phyloP scores from a whole-genome alignment of 345 rosid genomes.

The Dipteronia sinensis region DNA sequence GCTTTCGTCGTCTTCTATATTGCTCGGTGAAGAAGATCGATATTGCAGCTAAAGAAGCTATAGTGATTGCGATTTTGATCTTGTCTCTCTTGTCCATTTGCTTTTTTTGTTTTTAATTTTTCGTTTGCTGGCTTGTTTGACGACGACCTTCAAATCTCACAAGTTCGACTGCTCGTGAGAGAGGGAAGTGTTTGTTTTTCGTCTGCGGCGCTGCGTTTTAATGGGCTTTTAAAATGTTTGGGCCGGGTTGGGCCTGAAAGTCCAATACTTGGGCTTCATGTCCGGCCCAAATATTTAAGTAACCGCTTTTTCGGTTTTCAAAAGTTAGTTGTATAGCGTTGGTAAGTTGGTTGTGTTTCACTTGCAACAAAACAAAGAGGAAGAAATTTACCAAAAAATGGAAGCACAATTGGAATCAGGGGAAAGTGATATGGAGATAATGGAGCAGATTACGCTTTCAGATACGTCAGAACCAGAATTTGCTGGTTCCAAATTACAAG shows the following conservation, averaged over 20 bases:
- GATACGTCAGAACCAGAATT: constrained; percentile 7
- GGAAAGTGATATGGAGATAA: constrained; percentile 9
- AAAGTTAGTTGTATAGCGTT: constrained; percentile 17
- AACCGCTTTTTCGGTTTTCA: constrained; percentile 34
- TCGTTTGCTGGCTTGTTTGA: background rate
- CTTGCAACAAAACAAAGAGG: background rate
- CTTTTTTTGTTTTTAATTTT: background rate
- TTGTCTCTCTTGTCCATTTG: constrained; percentile 46
- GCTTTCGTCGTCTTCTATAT: constrained; percentile 48
- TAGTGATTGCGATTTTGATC: constrained; percentile 43
- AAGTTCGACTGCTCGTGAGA: background rate
- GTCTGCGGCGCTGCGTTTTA: background rate
- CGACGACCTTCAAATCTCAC: background rate
- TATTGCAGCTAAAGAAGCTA: constrained; percentile 53
- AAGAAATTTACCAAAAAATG: constrained; percentile 1
- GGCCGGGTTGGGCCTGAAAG: background rate
- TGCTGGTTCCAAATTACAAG: background rate
- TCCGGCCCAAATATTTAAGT: background rate
- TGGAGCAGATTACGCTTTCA: constrained; percentile 23
- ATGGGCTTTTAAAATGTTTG: background rate
- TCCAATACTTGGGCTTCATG: background rate
- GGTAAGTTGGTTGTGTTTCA: background rate
- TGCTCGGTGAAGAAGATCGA: constrained; percentile 48
- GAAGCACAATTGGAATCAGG: constrained; percentile 13
- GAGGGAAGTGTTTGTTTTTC: background rate